Percentiles rank a stretch among this genome's conserved stretches.
Conservation (phyloP, 75 land plant genomes). For the Azolla pinnata region DNA sequence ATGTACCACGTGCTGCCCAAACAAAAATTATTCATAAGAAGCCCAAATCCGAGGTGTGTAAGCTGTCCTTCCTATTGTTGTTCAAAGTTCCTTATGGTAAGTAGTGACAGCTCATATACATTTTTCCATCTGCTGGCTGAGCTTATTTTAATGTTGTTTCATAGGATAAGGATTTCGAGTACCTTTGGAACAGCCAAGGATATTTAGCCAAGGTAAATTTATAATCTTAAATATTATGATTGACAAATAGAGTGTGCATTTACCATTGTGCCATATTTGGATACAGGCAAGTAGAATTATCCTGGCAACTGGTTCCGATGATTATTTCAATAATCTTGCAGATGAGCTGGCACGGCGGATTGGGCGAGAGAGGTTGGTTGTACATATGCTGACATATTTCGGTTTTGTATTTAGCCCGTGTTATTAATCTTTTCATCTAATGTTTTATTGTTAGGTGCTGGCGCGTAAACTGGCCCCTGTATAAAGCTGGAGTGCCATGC, state of each 20-base stretch:
- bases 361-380: constrained; percentile 23
- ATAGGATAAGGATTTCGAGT: constrained; percentile 31
- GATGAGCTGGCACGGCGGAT: constrained; percentile 38
- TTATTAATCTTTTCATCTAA: too few species aligned
- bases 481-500: constrained; percentile 12
- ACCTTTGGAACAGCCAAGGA: constrained; percentile 25
- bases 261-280: background rate
- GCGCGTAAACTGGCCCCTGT: constrained; percentile 32
- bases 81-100: too few species aligned
- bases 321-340: constrained; percentile 22
- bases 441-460: too few species aligned
- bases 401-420: too few species aligned
- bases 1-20: constrained; percentile 19
- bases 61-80: too few species aligned
- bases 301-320: constrained; percentile 32
- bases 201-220: constrained; percentile 17
- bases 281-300: constrained; percentile 19
- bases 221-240: background rate
- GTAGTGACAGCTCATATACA: too few species aligned
- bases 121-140: too few species aligned
- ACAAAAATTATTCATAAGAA: background rate
- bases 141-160: background rate
- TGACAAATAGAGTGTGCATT: background rate
- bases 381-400: too few species aligned
- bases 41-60: background rate